Base-by-base conservation (phyloP, 148 eudicot genomes). In the Vaccinium vitisidaea region DNA sequence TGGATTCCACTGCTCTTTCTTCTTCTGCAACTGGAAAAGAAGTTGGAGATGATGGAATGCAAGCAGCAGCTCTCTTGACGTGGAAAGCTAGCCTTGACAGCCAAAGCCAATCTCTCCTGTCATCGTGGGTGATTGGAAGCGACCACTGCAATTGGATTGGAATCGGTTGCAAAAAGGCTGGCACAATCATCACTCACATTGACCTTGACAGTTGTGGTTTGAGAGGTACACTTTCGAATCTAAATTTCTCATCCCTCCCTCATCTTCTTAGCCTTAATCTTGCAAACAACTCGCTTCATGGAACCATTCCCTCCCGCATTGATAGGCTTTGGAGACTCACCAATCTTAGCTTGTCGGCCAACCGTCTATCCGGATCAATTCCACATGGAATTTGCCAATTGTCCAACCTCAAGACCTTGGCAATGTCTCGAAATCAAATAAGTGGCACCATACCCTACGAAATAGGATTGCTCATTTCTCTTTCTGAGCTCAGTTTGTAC, bases 381-480 rank as follows among this genome's bases (percentile, higher is more conserved):
- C 30, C 30, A 27, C 30, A 27, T 27, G 30, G 30, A 27, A 27
- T 27, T 27, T 27, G 30, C 30, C 30, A 27, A 54, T 19, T 79
- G 48, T 48, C 30, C 1, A 77, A 50, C 49, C 80, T 77, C 80
- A 48, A 2, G 58, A 77, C 79, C 75, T 50, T 90, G 84, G 81
- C 88, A n/a, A 74, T 90, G 23, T 77, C 83, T 75, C 83, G 85
- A 53, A 90, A 91, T 52, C 82, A 86, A 83, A 63, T 90, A 56
- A 80, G 87, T 27, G 92, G 92, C n/a, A 23, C 87, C 78, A 58
- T 90, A 19, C 90, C 91, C 50, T 84, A 84, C 30, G 92, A 86
- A 79, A n/a, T 90, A 1, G 89, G 90, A 27, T 86, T 87, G 30
- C 54, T 13, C 11, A 52, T 9, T 52, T 52, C 54, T 52, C 54